Conservation (phyloP, 352 stramenopile genomes). For the Aphanomyces stellatus region DNA sequence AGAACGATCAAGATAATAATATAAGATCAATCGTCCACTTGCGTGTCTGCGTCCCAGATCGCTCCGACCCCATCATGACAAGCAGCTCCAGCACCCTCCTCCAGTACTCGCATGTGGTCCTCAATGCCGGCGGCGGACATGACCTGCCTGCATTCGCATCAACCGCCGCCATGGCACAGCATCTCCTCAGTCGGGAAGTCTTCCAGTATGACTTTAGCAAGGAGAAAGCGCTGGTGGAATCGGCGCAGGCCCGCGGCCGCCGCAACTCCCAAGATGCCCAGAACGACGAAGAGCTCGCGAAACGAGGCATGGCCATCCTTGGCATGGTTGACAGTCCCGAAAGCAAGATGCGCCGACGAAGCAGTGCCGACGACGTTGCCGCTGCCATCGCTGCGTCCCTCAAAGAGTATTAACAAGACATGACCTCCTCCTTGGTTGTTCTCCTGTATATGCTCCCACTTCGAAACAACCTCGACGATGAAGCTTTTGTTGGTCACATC, state of each 20-base stretch:
- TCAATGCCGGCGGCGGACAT: not conserved
- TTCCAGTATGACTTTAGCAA: conserved; percentile 10
- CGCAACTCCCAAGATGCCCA: not conserved
- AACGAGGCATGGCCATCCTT: not conserved
- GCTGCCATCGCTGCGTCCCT: not conserved
- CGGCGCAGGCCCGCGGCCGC: not conserved
- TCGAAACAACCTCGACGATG: too few relatives aligned
- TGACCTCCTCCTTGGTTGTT: not conserved
- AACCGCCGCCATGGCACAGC: not conserved
- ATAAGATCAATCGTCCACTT: too few relatives aligned
- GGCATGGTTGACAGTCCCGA: not conserved
- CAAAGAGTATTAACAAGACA: not conserved
- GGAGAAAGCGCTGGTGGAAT: not conserved
- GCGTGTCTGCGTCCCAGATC: too few relatives aligned
- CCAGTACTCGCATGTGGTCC: not conserved
- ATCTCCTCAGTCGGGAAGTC: not conserved
- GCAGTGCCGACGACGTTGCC: not conserved
- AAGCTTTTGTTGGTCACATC: too few relatives aligned
- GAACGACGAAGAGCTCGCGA: conserved; percentile 1
- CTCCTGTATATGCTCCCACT: too few relatives aligned
- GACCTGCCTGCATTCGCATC: not conserved
- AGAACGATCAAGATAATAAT: not conserved
- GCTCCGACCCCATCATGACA: not conserved
- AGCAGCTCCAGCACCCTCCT: conserved; percentile 1
- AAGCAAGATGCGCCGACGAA: not conserved